A percentile compares a stretch with the other conserved stretches of the same genome.
Evolutionary conservation across 768 basidiomycete species (phyloP).

Genomic region (Crucibulum laeve): DNA sequence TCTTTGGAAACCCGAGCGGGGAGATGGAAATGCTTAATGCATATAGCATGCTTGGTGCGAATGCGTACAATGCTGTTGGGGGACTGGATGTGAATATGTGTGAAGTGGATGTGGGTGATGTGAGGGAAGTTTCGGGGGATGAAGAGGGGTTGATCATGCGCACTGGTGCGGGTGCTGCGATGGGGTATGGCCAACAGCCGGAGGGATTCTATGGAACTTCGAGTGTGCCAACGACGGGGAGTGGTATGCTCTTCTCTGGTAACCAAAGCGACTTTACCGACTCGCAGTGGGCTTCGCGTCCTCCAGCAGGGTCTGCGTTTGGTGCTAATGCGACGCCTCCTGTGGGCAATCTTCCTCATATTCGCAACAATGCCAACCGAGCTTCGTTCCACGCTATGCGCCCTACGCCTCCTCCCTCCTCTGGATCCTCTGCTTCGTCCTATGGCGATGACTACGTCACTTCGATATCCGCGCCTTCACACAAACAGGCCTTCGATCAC

Average conservation of each 20-base stretch:
- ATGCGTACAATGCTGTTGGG: not conserved
- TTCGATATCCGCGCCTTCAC: conserved; percentile 64
- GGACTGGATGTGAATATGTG: conserved; percentile 50
- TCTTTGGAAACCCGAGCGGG: not conserved
- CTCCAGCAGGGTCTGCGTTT: conserved; percentile 36
- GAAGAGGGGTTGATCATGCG: conserved; percentile 50
- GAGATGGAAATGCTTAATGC: not conserved
- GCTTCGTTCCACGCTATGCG: conserved; percentile 4
- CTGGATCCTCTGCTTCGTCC: conserved; percentile 23
- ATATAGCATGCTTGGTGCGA: not conserved
- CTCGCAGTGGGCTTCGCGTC: conserved; percentile 35
- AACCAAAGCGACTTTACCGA: conserved; percentile 19
- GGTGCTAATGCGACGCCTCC: conserved; percentile 34
- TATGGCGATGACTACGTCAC: conserved; percentile 36
- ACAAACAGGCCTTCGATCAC: conserved; percentile 66
- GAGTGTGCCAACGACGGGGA: not conserved
- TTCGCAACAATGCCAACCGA: not conserved
- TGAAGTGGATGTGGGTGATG: conserved; percentile 52
- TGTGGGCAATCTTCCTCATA: conserved; percentile 6
- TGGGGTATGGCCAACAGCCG: conserved; percentile 8
- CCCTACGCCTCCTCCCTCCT: conserved; percentile 21
- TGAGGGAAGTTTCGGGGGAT: conserved; percentile 53
- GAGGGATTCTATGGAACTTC: not conserved
- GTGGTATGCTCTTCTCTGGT: conserved; percentile 12
- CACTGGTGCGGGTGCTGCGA: conserved; percentile 12